Evolutionary conservation across 228 moss, liverwort and hornwort genomes (phyloP).

Genomic region (Sphagnum fallax): DNA sequence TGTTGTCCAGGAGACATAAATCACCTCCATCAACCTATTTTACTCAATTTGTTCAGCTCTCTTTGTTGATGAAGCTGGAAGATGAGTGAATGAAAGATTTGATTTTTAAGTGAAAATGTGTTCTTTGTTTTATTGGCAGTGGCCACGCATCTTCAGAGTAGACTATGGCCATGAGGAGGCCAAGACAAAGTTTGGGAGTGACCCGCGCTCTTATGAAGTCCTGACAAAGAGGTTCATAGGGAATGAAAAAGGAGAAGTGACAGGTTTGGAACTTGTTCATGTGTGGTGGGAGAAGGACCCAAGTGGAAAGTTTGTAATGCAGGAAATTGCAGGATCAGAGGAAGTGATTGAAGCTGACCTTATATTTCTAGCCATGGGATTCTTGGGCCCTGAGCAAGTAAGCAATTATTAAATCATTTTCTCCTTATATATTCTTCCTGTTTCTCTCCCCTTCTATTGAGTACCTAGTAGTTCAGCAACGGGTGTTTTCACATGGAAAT

Average conservation of each 20-base stretch:
- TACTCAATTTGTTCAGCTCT: too few species aligned
- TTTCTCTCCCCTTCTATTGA: background rate
- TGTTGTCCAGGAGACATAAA: too few species aligned
- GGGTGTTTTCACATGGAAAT: background rate
- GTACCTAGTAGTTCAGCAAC: background rate
- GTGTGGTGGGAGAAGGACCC: constrained; percentile 61
- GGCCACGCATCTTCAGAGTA: constrained; percentile 62
- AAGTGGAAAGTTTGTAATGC: constrained; percentile 54
- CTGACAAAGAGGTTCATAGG: constrained; percentile 61
- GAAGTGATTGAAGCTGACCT: constrained; percentile 56
- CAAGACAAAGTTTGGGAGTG: constrained; percentile 50
- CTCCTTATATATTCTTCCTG: background rate
- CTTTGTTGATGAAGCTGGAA: too few species aligned
- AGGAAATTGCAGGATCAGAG: constrained; percentile 53
- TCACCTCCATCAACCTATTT: too few species aligned
- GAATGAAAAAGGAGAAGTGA: constrained; percentile 46
- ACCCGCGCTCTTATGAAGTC: constrained; percentile 67
- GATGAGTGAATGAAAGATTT: too few species aligned
- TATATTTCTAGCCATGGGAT: constrained; percentile 68
- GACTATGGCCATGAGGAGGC: constrained; percentile 84
- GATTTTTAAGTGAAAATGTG: too few species aligned
- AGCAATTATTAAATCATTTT: constrained; percentile 3
- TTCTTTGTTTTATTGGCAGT: constrained; percentile 15
- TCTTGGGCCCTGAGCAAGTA: constrained; percentile 82
- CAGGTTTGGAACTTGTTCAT: constrained; percentile 53